Evolutionary conservation across 768 basidiomycete genomes (phyloP).

Genomic region (Trametes cinnabarina): DNA sequence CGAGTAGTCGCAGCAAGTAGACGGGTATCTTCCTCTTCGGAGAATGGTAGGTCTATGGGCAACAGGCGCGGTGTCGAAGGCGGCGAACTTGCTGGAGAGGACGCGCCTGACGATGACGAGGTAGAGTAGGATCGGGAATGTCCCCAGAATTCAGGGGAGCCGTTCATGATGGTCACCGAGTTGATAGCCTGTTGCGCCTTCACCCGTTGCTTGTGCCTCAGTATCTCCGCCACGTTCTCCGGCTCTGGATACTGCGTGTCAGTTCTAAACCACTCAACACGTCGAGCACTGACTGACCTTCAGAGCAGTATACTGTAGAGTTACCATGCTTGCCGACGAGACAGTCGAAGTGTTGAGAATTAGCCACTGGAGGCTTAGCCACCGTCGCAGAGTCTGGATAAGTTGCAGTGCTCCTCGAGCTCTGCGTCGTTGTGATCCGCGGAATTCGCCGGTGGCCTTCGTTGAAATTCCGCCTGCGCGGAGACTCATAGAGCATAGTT

Average conservation of each 20-base stretch:
- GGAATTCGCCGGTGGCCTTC: not conserved
- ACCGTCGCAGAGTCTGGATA: not conserved
- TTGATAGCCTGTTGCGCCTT: not conserved
- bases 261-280: not conserved
- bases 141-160: not conserved
- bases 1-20: not conserved
- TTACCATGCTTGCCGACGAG: not conserved
- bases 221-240: constrained; percentile 5
- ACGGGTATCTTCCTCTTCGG: not conserved
- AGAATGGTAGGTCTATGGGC: not conserved
- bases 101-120: not conserved
- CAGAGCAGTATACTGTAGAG: not conserved
- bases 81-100: not conserved
- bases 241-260: not conserved
- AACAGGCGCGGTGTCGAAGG: not conserved
- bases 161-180: not conserved
- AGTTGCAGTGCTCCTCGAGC: too few relatives aligned
- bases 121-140: not conserved
- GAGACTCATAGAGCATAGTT: not conserved
- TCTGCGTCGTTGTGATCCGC: too few relatives aligned
- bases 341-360: not conserved
- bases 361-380: not conserved
- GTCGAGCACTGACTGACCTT: not conserved
- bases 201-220: constrained; percentile 6
- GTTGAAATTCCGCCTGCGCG: not conserved